phyloP scores from a whole-genome alignment of 805 yeast genomes.

The Wickerhamomyces mucosus region DNA sequence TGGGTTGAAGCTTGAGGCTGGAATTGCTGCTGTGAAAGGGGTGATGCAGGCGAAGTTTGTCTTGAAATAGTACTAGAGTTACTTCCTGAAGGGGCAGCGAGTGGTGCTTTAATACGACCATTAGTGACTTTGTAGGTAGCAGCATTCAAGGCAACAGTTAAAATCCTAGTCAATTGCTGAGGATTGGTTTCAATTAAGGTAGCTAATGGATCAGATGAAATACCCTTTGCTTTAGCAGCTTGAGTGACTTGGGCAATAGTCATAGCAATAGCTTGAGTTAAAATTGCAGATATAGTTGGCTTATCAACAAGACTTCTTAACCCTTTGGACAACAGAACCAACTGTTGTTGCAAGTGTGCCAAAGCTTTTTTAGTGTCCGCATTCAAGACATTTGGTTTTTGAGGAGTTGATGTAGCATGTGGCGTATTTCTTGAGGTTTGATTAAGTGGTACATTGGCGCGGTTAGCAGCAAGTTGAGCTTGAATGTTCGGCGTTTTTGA shows the following conservation, averaged over 20 bases:
- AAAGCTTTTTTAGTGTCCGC: slow-evolving; percentile 50
- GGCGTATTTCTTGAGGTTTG: slow-evolving; percentile 18
- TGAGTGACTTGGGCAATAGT: slow-evolving; percentile 86
- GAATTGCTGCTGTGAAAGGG: slow-evolving; percentile 2
- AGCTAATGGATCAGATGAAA: slow-evolving; percentile 68
- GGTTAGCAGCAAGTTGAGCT: slow-evolving; percentile 24
- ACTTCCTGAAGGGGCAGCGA: slow-evolving; percentile 16
- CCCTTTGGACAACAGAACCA: slow-evolving; percentile 71
- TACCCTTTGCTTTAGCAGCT: slow-evolving; percentile 79
- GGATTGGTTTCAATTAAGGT: slow-evolving; percentile 77
- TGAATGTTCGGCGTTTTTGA: slow-evolving; percentile 18
- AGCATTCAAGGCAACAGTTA: slow-evolving; percentile 74
- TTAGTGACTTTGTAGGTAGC: slow-evolving; percentile 56
- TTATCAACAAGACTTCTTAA: slow-evolving; percentile 61
- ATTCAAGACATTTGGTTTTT: slow-evolving; percentile 20
- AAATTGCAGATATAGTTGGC: slow-evolving; percentile 71
- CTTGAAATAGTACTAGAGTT: background rate
- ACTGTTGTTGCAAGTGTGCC: slow-evolving; percentile 77
- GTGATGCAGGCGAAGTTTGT: slow-evolving; percentile 2
- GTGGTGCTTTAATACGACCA: slow-evolving; percentile 38
- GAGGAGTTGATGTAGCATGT: slow-evolving; percentile 22
- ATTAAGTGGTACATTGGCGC: slow-evolving; percentile 15
- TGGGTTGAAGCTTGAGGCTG: background rate
- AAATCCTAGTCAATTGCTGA: slow-evolving; percentile 65
- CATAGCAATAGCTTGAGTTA: slow-evolving; percentile 87